Base-by-base conservation (phyloP, 805 yeast genomes). In the Saccharomycopsis microspora region DNA sequence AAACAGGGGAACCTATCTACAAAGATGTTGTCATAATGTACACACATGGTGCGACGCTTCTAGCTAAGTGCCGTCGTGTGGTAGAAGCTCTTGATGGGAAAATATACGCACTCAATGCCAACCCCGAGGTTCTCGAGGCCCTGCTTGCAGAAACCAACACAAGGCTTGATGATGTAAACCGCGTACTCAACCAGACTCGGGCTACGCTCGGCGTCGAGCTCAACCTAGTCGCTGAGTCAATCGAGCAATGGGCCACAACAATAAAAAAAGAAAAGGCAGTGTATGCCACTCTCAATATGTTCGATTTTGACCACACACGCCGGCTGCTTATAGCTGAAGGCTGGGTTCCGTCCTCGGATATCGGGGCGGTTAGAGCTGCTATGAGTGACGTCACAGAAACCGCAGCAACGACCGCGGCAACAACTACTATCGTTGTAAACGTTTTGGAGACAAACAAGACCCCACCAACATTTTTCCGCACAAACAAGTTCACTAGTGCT, bases 381-480 rank as follows among this genome's bases (percentile, higher is more conserved):
- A 67, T 93, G 53, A 75, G 81, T 56, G 78, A 76, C 41, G 74
- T 79, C 49, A 76, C 84, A 32, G 80, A 77, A 57, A 54, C 68
- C 47, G 60, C 71, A 49, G 5, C 58, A 59, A 9, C 51, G 38
- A 19, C 39, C 57, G 51, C 31, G 5, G 63, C 66, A 19, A 64
- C 64, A 27, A 72, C 70, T 52, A 59, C 64, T 29, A 72, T 72
- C 11, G 63, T 80, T 1, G 74, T 77, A 9, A 71, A 69, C 46
- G 66, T 74, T 32, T 74, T 93, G 46, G 72, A 78, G 47, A 89
- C 97, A 7, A 80, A 81, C 47, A 81, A 79, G 64, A 76, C 85
- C 4, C 98, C 98, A 3, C 99, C 99, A 44, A 93, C 99, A 1
- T 88, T 71, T 64, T 96, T 88, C 66, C 80, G 84, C 60, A 85